phyloP scores from a whole-genome alignment of 495 filamentous ascomycete genomes.

The Saxophila tyrrhenica region DNA sequence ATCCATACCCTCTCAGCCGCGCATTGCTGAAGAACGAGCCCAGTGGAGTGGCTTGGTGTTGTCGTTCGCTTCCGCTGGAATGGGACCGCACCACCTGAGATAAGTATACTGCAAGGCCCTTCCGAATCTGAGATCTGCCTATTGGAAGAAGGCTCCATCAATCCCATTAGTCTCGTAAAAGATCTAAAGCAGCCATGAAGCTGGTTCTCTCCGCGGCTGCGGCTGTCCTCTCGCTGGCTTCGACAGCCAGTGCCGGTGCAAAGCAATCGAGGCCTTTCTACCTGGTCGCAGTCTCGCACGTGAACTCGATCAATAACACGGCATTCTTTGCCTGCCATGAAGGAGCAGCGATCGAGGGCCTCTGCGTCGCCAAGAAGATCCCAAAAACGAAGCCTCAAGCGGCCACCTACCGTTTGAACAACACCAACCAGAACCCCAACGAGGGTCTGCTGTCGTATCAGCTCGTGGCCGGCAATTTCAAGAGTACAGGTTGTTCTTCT shows the following conservation, averaged over 20 bases:
- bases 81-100: no score
- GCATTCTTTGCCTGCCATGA: constrained; percentile 42
- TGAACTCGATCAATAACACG: constrained; percentile 27
- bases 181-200: no score
- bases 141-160: no score
- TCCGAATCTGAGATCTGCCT: no score
- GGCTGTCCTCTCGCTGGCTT: neutral
- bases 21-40: no score
- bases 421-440: constrained; percentile 23
- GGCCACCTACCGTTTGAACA: constrained; percentile 30
- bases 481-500: constrained; percentile 3
- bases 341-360: constrained; percentile 43
- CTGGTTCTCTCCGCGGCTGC: neutral
- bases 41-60: no score
- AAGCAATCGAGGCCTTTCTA: constrained; percentile 28
- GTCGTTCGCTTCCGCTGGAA: no score
- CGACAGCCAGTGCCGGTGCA: neutral
- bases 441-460: constrained; percentile 34
- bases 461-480: constrained; percentile 27
- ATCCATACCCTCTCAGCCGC: no score
- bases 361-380: constrained; percentile 33
- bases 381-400: constrained; percentile 10
- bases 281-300: constrained; percentile 20
- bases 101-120: no score
- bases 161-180: no score